Evolutionary conservation across 2,329 filamentous ascomycete species (phyloP), one percentile per base, ranked within the genome.

Genomic region (Ophiostoma montium): DNA sequence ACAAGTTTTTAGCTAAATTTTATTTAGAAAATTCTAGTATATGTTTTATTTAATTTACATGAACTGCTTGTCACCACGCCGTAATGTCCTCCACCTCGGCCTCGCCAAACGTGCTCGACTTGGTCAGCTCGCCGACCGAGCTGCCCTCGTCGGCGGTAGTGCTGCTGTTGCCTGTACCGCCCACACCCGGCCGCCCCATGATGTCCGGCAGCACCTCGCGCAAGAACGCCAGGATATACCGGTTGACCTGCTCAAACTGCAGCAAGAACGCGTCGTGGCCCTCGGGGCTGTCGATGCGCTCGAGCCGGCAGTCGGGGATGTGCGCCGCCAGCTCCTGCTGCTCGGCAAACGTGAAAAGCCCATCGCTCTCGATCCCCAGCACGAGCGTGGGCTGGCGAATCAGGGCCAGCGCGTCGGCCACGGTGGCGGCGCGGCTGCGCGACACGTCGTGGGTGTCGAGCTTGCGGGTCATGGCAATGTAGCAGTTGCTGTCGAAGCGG

Each of bases 401-500:
- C 61, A 86, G 67, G 1, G 76, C 78, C 4, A 98, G 72, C 0
- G 90, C 90, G 52, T 86, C 79, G 23, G 76, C 74, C 31, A 94
- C 80, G 23, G 75, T 70, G 36, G 67, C 58, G n/a, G 78, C 68
- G 5, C 90, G 82, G 61, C 82, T 78, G 38, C 89, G 78, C 13
- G 88, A 94, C 23, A 98, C 80, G 62, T 98, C 92, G 65, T 98
- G 92, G 0, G 92, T 96, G 63, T 98, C 92, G 15, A 98, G 77
- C 66, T 98, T 98, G 59, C 92, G 84, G 5, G 92, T 96, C 65
- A 98, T 95, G 57, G 92, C 89, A 57, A 98, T 96, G 69, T 98
- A 98, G 69, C 92, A 98, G 65, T 98, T 98, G 59, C 88, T 86
- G 65, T 98, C 92, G 64, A 96, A 98, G 10, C 92, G 84, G 64